Percentiles rank a stretch among this genome's conserved stretches.
phyloP scores from a whole-genome alignment of 2,329 filamentous ascomycete genomes.

The Trichophyton verrucosum region DNA sequence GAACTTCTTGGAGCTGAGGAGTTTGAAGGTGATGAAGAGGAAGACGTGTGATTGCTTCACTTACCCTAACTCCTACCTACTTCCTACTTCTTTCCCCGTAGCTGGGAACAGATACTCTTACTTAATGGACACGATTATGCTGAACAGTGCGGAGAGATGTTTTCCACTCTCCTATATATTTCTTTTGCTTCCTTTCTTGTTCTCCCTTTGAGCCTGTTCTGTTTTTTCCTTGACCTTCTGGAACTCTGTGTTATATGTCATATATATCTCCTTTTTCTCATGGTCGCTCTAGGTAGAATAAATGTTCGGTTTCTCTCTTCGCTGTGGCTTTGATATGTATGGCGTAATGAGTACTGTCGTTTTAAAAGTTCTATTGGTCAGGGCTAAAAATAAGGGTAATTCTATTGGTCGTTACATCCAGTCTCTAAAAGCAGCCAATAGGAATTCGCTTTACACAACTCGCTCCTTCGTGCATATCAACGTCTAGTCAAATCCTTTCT shows the following conservation, averaged over 20 bases:
- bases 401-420: too few relatives aligned
- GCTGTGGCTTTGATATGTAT: too few relatives aligned
- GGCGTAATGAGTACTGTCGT: too few relatives aligned
- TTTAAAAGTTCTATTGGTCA: too few relatives aligned
- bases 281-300: not conserved
- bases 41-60: slow-evolving; percentile 20
- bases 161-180: not conserved
- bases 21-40: slow-evolving; percentile 85
- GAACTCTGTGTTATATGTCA: not conserved
- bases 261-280: not conserved
- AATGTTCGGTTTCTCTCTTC: not conserved
- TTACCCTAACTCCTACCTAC: not conserved
- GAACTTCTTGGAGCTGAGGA: slow-evolving; percentile 78
- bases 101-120: not conserved
- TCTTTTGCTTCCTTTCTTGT: not conserved
- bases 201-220: not conserved
- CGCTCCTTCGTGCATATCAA: too few relatives aligned
- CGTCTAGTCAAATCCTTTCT: too few relatives aligned
- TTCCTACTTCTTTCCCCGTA: not conserved
- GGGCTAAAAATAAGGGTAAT: too few relatives aligned
- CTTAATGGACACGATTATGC: slow-evolving; percentile 3
- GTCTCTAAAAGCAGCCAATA: too few relatives aligned
- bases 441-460: too few relatives aligned
- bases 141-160: not conserved
- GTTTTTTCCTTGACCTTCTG: not conserved